Base-by-base conservation (phyloP, 495 filamentous ascomycete genomes). In the Penicillium riverlandense region DNA sequence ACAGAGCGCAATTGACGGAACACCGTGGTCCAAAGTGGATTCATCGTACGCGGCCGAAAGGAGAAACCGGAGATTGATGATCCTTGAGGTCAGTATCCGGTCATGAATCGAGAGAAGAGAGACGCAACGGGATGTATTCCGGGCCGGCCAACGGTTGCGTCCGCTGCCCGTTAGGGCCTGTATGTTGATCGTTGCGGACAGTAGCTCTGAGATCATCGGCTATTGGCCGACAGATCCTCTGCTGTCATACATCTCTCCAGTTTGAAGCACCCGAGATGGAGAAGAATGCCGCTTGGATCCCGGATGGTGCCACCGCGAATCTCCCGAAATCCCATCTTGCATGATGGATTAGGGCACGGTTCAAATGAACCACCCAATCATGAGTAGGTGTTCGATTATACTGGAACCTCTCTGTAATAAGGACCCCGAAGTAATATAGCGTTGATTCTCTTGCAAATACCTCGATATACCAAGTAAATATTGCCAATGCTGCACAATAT, bases 61-160 rank as follows among this genome's bases (percentile, higher is more conserved):
- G 32, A 34, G 32, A 34, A 34, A 7, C n/a, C n/a, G 32, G 32
- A 34, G 10, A 34, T 15, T 36, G 27, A 12, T 31, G 12, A 8
- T 11, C n/a, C 14, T 33, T 48, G 45, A 48, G 36, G 45, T 53
- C 45, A 53, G 41, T 11, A 14, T n/a, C 38, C 11, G 38, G 41
- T 48, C 46, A 53, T 45, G 11, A 29, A 5, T 4, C n/a, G 22
- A 2, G 32, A 34, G n/a, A 34, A 3, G n/a, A 34, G 32, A 34
- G 9, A 22, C 22, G 22, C 22, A n/a, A 32, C 41, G 50, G 50
- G 34, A 29, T 15, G 16, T 15, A 41, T 13, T 53, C 50, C 50
- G 40, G 47, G 29, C 30, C 27, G 40, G 32, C 37, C 31, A 22
- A 47, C 11, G 0, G 12, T 22, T 22, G 22, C 22, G 22, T 22